These are phyloP conservation scores for Globisporangium lucens DNA, from an alignment of 352 stramenopile genomes.

Conservation along the genomic window DNA sequence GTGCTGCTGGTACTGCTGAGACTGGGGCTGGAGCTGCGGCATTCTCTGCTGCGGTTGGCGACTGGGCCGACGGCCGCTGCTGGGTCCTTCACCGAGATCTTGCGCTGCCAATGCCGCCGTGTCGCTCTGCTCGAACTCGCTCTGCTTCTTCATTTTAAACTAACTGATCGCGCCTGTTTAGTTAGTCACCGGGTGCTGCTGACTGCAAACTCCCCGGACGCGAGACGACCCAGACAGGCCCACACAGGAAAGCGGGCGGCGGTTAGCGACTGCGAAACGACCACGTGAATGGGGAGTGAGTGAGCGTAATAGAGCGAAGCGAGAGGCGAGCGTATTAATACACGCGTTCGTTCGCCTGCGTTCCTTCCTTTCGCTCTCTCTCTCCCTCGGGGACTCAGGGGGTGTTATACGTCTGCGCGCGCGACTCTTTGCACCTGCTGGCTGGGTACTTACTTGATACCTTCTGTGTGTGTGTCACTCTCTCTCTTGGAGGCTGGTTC, in stretches of 20 bases:
- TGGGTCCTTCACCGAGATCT: not conserved
- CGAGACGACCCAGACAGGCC: not conserved
- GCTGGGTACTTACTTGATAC: too few relatives aligned
- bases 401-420: not conserved
- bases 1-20: not conserved
- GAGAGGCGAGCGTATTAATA: not conserved
- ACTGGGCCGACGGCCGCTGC: not conserved
- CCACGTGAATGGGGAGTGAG: not conserved
- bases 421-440: not conserved
- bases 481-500: not conserved
- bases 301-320: not conserved
- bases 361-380: not conserved
- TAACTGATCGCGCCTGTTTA: not conserved
- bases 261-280: not conserved
- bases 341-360: not conserved
- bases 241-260: too few relatives aligned
- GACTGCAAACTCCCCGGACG: not conserved
- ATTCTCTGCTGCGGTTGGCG: not conserved
- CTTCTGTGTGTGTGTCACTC: not conserved
- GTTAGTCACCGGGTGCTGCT: not conserved
- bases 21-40: not conserved
- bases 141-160: conserved; percentile 1
- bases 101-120: too few relatives aligned
- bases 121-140: not conserved
- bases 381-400: not conserved